Evolutionary conservation across 2,329 filamentous ascomycete species (phyloP).

Genomic region (Aaosphaeria arxii): DNA sequence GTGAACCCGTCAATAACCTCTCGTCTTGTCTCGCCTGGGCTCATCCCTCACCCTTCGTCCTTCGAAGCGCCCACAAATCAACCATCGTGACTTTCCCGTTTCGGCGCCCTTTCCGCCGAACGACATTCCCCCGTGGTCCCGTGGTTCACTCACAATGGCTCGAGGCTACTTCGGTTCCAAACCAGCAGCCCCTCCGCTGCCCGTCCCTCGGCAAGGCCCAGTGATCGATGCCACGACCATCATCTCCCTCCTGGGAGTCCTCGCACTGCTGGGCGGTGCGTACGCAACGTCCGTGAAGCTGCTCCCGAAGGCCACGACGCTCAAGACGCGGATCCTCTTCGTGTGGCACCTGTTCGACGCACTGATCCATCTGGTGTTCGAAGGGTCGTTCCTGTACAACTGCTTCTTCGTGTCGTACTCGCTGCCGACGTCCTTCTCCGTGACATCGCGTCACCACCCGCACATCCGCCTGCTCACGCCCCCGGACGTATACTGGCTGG

Average conservation of each 20-base stretch:
- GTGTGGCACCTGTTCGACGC: slow-evolving; percentile 95
- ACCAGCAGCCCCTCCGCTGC: slow-evolving; percentile 16
- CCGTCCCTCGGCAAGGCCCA: slow-evolving; percentile 50
- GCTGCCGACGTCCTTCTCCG: slow-evolving; percentile 39
- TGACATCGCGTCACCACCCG: slow-evolving; percentile 21
- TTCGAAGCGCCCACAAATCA: not conserved
- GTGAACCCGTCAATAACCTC: not conserved
- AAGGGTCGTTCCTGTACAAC: slow-evolving; percentile 89
- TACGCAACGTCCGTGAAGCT: slow-evolving; percentile 48
- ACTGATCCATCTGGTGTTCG: slow-evolving; percentile 85
- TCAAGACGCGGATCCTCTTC: slow-evolving; percentile 72
- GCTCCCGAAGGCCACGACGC: slow-evolving; percentile 53
- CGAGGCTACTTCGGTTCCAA: not conserved
- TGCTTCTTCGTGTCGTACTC: slow-evolving; percentile 73
- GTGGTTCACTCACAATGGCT: not conserved
- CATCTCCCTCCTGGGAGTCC: slow-evolving; percentile 53
- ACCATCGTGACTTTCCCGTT: not conserved
- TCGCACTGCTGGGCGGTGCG: slow-evolving; percentile 54
- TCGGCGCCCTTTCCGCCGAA: not conserved
- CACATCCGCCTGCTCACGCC: slow-evolving; percentile 42
- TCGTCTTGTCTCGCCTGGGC: not conserved
- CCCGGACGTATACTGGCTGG: slow-evolving; percentile 53
- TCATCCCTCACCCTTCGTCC: not conserved
- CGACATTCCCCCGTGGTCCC: not conserved
- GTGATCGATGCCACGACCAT: slow-evolving; percentile 50